Evolutionary conservation across 805 yeast genomes (phyloP).

Genomic region (Pichia californica): DNA sequence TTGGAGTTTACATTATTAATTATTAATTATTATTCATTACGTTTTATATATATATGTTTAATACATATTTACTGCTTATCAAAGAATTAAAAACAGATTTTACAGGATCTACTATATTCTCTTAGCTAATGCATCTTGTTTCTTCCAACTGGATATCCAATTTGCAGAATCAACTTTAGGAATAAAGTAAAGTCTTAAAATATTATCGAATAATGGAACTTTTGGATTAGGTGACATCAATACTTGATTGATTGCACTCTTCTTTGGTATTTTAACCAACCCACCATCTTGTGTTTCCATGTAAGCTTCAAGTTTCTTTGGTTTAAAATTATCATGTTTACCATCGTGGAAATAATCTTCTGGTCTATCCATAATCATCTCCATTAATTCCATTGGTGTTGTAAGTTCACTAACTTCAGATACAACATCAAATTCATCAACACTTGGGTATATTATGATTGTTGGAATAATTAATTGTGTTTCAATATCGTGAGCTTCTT

Average conservation of each 20-base stretch:
- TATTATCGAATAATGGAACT: conserved; percentile 71
- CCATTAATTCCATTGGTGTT: conserved; percentile 57
- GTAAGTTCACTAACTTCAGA: conserved; percentile 68
- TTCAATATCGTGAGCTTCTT: conserved; percentile 59
- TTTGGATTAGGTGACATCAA: conserved; percentile 55
- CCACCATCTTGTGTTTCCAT: conserved; percentile 85
- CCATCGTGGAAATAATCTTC: conserved; percentile 61
- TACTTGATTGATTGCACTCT: conserved; percentile 56
- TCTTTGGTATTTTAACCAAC: conserved; percentile 76
- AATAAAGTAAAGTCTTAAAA: conserved; percentile 67
- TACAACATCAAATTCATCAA: conserved; percentile 77
- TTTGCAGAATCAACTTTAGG: conserved; percentile 59
- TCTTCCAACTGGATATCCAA: conserved; percentile 68
- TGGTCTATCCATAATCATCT: conserved; percentile 58
- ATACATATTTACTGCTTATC: too few species aligned
- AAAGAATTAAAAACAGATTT: too few species aligned
- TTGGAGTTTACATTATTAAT: too few species aligned
- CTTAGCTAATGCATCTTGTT: conserved; percentile 48
- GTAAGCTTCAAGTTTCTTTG: conserved; percentile 59
- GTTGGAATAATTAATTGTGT: conserved; percentile 82
- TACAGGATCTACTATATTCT: conserved; percentile 20
- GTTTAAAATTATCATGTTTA: conserved; percentile 51
- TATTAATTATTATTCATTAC: too few species aligned
- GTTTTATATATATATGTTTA: too few species aligned
- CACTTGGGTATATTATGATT: conserved; percentile 72